Evolutionary conservation across 2,329 filamentous ascomycete species (phyloP), one percentile per base, ranked within the genome.

Genomic region (Parastagonospora avenae): DNA sequence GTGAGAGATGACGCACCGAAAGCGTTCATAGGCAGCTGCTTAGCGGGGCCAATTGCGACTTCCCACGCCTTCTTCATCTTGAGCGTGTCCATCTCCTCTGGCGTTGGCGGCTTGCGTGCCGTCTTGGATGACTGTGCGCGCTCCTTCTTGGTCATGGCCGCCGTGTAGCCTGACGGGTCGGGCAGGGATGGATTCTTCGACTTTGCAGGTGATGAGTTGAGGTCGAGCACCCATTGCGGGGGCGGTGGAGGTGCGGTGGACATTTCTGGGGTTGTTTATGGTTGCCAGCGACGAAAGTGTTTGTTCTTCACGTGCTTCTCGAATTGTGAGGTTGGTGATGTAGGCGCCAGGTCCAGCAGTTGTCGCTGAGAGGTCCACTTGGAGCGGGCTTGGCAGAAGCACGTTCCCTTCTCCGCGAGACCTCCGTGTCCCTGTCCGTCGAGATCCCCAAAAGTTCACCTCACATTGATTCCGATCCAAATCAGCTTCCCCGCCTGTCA

Each of bases 51-150:
- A 41, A 99, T 85, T 36, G 94, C 93, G 38, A 99, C 85, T 76
- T 99, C 94, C 94, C 94, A 99, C 0, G 94, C 94, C 76, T 99
- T 99, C 78, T 99, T 99, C 66, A 99, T 80, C 81, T 97, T 97
- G 57, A 99, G 81, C 16, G 89, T 92, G 74, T 97, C 93, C 82
- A 92, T 97, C 77, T 97, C 92, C 66, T 89, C 89, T 60, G 87
- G 76, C 1, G 89, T 88, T 29, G 89, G 88, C 53, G 87, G 80
- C 66, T 88, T 85, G 62, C 88, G 85, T 73, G 81, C 59, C 54
- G 74, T 68, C 54, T 73, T 73, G 37, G 68, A 67, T 11, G 71
- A 64, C 42, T 64, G 58, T 6, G 67, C 71, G 46, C 58, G 70
- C 60, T 73, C 74, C 59, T 69, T 76, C 63, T 63, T 74, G 67